Evolutionary conservation across 768 basidiomycete species (phyloP).

Genomic region (Tephrocybe sp.): DNA sequence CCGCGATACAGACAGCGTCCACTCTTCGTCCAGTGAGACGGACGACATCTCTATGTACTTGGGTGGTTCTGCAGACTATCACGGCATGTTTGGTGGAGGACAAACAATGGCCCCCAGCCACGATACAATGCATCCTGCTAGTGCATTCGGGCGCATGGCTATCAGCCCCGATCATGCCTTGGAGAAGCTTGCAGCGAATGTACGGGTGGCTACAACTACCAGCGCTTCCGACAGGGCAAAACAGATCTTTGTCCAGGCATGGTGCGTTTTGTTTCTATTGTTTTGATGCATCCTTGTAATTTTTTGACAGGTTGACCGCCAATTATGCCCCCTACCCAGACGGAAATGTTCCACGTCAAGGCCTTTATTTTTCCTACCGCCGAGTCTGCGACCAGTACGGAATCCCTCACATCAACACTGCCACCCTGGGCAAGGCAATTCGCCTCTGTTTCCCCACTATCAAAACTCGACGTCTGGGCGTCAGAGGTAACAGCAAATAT

Average conservation of each 20-base stretch:
- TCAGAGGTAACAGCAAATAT: slow-evolving; percentile 94
- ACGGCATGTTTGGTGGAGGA: slow-evolving; percentile 58
- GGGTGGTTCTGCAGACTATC: slow-evolving; percentile 58
- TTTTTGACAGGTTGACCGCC: slow-evolving; percentile 66
- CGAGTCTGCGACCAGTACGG: slow-evolving; percentile 91
- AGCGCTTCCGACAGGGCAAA: slow-evolving; percentile 90
- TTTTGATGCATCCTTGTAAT: not conserved
- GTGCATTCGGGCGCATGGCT: slow-evolving; percentile 76
- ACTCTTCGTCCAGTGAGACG: slow-evolving; percentile 87
- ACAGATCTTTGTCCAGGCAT: slow-evolving; percentile 91
- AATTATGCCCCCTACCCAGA: slow-evolving; percentile 92
- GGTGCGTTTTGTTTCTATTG: slow-evolving; percentile 48
- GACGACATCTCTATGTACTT: slow-evolving; percentile 85
- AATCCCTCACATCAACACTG: slow-evolving; percentile 93
- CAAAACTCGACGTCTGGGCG: slow-evolving; percentile 91
- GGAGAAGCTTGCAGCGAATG: slow-evolving; percentile 85
- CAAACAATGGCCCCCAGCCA: slow-evolving; percentile 48
- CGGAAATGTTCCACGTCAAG: slow-evolving; percentile 92
- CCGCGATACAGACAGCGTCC: slow-evolving; percentile 82
- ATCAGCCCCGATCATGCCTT: slow-evolving; percentile 75
- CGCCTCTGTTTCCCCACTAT: slow-evolving; percentile 92
- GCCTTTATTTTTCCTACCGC: slow-evolving; percentile 91
- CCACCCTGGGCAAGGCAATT: slow-evolving; percentile 93
- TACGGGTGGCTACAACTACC: slow-evolving; percentile 86
- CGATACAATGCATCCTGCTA: slow-evolving; percentile 64